phyloP scores from a whole-genome alignment of 108 stramenopile genomes.

The Skeletonema marinoi region DNA sequence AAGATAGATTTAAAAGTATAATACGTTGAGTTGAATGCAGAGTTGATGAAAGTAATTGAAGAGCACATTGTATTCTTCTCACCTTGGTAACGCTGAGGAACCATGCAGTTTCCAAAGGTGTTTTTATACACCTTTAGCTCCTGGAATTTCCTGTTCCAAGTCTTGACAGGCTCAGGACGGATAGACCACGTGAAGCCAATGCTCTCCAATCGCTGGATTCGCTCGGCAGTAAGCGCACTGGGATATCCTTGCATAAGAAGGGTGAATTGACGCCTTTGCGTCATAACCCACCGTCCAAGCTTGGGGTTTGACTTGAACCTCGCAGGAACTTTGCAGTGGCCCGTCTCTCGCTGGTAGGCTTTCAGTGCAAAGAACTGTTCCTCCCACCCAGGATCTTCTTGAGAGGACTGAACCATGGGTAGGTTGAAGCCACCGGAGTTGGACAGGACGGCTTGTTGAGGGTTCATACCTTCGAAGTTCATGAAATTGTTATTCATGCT shows the following conservation, averaged over 20 bases:
- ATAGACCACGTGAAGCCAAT: constrained; percentile 76
- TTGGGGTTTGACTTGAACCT: constrained; percentile 60
- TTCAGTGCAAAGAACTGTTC: constrained; percentile 19
- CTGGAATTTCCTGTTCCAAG: constrained; percentile 25
- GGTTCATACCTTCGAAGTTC: background rate
- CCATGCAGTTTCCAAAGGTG: constrained; percentile 57
- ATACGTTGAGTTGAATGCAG: background rate
- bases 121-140: constrained; percentile 52
- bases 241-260: constrained; percentile 26
- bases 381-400: constrained; percentile 28
- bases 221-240: constrained; percentile 56
- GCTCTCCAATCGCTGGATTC: constrained; percentile 55
- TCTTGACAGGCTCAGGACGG: constrained; percentile 16
- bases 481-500: background rate
- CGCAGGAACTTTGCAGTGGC: constrained; percentile 61
- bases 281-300: constrained; percentile 73
- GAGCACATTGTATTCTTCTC: background rate
- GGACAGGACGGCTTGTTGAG: background rate
- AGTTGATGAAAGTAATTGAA: background rate
- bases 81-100: constrained; percentile 58
- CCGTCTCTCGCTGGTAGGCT: constrained; percentile 16
- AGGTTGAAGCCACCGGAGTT: background rate
- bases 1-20: background rate
- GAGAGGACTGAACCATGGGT: background rate
- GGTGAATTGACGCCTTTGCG: constrained; percentile 57